Base-by-base conservation (phyloP, 306 rosid species). In the Styphnolobium japonicum region DNA sequence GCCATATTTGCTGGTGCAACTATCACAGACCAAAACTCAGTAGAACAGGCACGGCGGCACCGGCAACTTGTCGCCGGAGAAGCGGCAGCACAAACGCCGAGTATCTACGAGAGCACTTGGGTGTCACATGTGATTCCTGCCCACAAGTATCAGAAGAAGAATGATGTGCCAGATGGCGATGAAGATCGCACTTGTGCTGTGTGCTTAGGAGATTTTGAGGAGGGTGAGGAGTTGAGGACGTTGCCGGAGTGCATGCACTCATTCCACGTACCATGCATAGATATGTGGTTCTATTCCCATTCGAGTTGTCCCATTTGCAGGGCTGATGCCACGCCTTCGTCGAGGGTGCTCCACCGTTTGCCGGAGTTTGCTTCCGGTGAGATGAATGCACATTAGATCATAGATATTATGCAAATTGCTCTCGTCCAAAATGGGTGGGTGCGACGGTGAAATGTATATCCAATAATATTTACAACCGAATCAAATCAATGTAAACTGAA, bases 201-300 rank as follows among this genome's bases (percentile, higher is more conserved):
- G 19, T 90, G 91, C 66, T 80, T 88, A 57, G 80, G 85, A 33
- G 90, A 88, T 8, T 90, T 88, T 73, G 87, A 90, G 23, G 97
- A 89, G 0, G 94, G 86, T 23, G 97, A 92, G 8, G 92, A 85
- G 16, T 37, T 90, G n/a, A 83, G 85, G 34, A 85, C 89, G 2
- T 62, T 90, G 88, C 89, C 88, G 0, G 89, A 78, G 71, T 87
- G 92, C 53, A 29, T 58, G 85, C 94, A 92, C 87, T 81, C 91
- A 23, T 92, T 88, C 76, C 94, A 90, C 8, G 84, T 76, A 1
- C 37, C 83, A 3, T 92, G 94, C 77, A 88, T 92, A 2, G 97
- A 92, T 55, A 75, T 58, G 87, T 92, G 97, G 92, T 87, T 92
- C 8, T 23, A 36, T 62, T 89, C 87, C 0, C 94, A 88, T 55